Percentiles rank a stretch among this genome's conserved stretches.
These are phyloP conservation scores for Cryptococcus hybrid DNA, from an alignment of 1,284 basidiomycete species.

Conservation along the genomic window DNA sequence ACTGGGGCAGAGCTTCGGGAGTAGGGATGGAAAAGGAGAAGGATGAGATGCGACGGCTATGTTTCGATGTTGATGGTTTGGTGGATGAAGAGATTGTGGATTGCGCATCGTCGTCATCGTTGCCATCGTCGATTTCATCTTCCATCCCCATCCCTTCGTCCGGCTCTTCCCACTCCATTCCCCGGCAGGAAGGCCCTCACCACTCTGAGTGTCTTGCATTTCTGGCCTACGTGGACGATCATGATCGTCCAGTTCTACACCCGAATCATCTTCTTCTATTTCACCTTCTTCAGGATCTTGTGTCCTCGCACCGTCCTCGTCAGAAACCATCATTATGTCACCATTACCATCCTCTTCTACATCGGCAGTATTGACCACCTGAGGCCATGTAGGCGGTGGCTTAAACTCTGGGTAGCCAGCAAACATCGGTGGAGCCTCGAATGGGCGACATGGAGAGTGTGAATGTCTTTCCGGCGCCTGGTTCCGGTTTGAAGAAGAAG, in stretches of 20 bases:
- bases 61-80: conserved; percentile 6
- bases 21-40: conserved; percentile 21
- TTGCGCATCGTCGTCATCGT: conserved; percentile 6
- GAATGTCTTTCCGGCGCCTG: neutral
- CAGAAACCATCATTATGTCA: neutral
- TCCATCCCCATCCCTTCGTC: conserved; percentile 50
- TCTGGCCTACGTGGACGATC: neutral
- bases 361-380: conserved; percentile 31
- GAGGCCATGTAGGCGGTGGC: conserved; percentile 31
- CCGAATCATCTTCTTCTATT: conserved; percentile 17
- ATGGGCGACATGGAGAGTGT: no score
- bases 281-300: conserved; percentile 20
- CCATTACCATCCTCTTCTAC: conserved; percentile 15
- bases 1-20: conserved; percentile 13
- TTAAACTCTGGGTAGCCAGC: conserved; percentile 22
- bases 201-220: neutral
- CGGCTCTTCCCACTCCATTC: conserved; percentile 42
- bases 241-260: conserved; percentile 6
- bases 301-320: conserved; percentile 14
- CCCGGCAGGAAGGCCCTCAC: neutral
- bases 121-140: conserved; percentile 34
- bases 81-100: neutral
- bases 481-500: neutral
- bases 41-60: conserved; percentile 24
- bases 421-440: conserved; percentile 10